phyloP scores from a whole-genome alignment of 1,284 basidiomycete species.

The Trametes sp. region DNA sequence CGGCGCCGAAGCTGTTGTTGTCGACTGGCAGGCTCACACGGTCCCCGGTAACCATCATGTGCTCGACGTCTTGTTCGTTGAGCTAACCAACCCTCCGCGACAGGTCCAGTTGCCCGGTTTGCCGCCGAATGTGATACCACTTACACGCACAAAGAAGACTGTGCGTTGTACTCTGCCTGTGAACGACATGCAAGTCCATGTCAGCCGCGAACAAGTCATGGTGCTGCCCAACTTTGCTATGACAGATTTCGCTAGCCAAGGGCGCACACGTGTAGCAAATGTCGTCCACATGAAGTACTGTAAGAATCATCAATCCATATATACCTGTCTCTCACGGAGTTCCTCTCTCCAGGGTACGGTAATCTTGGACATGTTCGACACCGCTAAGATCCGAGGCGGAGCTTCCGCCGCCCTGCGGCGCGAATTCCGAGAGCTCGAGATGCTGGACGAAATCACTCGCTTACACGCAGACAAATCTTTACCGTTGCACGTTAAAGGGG shows the following conservation, averaged over 20 bases:
- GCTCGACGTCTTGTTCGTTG: slow-evolving; percentile 46
- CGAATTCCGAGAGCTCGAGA: slow-evolving; percentile 39
- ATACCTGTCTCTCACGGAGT: slow-evolving; percentile 29
- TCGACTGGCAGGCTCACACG: background rate
- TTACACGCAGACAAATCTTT: slow-evolving; percentile 35
- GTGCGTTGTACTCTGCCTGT: slow-evolving; percentile 34
- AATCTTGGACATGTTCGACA: slow-evolving; percentile 42
- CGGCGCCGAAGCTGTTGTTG: slow-evolving; percentile 40
- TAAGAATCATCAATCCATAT: slow-evolving; percentile 21
- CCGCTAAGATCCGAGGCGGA: slow-evolving; percentile 33
- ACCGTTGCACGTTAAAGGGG: slow-evolving; percentile 28
- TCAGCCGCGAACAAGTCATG: slow-evolving; percentile 24
- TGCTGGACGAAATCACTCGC: slow-evolving; percentile 44
- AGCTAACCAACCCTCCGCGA: slow-evolving; percentile 40
- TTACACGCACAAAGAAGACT: slow-evolving; percentile 25
- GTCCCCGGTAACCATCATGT: background rate
- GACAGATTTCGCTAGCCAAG: slow-evolving; percentile 30
- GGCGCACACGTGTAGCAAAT: slow-evolving; percentile 18
- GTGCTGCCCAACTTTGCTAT: slow-evolving; percentile 18
- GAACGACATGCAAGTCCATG: slow-evolving; percentile 25
- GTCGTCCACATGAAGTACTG: slow-evolving; percentile 23
- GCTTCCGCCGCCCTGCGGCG: slow-evolving; percentile 31
- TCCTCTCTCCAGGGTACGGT: slow-evolving; percentile 36
- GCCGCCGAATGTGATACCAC: slow-evolving; percentile 47
- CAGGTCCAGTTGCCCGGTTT: slow-evolving; percentile 41